A percentile compares a stretch with the other conserved stretches of the same genome.
Conservation (phyloP, 345 rosid species). For the Pseudoturritis turrita region DNA sequence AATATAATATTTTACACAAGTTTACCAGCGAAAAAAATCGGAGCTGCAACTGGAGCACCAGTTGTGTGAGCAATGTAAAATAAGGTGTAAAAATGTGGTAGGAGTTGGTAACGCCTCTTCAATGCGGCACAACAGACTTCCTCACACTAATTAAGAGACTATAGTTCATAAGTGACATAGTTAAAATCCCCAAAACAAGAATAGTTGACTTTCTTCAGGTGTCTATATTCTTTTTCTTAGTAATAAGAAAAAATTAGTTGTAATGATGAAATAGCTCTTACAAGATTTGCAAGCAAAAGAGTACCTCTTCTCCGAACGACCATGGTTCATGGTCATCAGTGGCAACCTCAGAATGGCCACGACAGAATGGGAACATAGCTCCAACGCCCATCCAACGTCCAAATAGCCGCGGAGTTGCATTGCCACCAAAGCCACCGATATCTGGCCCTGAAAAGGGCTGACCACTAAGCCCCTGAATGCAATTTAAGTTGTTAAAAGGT, state of each 20-base stretch:
- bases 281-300: neutral
- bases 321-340: constrained; percentile 87
- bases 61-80: constrained; percentile 76
- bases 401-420: constrained; percentile 80
- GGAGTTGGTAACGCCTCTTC: constrained; percentile 79
- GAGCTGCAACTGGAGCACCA: constrained; percentile 76
- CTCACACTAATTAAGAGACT: constrained; percentile 54
- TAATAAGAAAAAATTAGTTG: neutral
- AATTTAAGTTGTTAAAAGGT: constrained; percentile 1
- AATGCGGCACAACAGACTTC: constrained; percentile 87
- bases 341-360: constrained; percentile 72
- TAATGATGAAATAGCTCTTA: neutral
- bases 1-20: neutral
- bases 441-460: constrained; percentile 95
- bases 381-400: constrained; percentile 96
- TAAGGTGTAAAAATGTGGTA: constrained; percentile 82
- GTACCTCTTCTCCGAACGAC: constrained; percentile 91
- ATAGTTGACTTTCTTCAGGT: neutral
- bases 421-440: constrained; percentile 90
- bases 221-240: neutral
- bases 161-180: neutral
- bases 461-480: constrained; percentile 77
- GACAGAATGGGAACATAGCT: constrained; percentile 89
- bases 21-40: constrained; percentile 80
- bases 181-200: neutral